Evolutionary conservation across 352 stramenopile species (phyloP).

Genomic region (Phytophthora europaea): DNA sequence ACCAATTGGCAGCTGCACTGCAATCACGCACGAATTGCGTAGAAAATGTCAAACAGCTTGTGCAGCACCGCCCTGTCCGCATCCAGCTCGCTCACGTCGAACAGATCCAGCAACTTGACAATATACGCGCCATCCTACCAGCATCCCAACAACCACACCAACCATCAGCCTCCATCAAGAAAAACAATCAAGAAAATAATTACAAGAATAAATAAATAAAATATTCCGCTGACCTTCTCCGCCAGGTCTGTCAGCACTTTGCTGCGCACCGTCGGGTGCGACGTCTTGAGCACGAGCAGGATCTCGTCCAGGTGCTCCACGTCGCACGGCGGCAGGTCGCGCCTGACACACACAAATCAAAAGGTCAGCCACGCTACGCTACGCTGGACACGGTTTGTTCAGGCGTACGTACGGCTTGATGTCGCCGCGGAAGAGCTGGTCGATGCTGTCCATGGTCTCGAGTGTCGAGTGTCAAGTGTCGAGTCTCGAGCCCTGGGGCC

Average conservation of each 20-base stretch:
- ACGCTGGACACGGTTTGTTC: neutral
- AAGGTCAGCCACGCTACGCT: constrained; percentile 17
- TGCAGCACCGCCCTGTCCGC: constrained; percentile 67
- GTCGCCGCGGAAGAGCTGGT: constrained; percentile 65
- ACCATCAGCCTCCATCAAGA: neutral
- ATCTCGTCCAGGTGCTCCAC: constrained; percentile 76
- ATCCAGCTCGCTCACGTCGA: constrained; percentile 77
- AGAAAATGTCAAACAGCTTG: constrained; percentile 83
- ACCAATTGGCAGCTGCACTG: neutral
- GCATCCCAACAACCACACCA: constrained; percentile 1
- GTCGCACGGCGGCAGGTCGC: constrained; percentile 72
- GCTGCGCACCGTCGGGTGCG: constrained; percentile 61
- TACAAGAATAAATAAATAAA: neutral
- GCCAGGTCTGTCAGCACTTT: constrained; percentile 60
- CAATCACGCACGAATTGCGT: constrained; percentile 57
- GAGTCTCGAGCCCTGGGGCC: too few species aligned
- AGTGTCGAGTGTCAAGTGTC: too few species aligned
- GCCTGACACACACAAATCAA: constrained; percentile 37
- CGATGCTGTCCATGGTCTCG: constrained; percentile 48
- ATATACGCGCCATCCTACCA: constrained; percentile 75
- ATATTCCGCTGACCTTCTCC: constrained; percentile 42
- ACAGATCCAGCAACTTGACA: constrained; percentile 78
- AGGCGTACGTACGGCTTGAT: constrained; percentile 63
- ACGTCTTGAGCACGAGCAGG: constrained; percentile 67
- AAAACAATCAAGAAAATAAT: neutral